phyloP scores from a whole-genome alignment of 768 basidiomycete genomes.

The Clitopilus hobsonii region DNA sequence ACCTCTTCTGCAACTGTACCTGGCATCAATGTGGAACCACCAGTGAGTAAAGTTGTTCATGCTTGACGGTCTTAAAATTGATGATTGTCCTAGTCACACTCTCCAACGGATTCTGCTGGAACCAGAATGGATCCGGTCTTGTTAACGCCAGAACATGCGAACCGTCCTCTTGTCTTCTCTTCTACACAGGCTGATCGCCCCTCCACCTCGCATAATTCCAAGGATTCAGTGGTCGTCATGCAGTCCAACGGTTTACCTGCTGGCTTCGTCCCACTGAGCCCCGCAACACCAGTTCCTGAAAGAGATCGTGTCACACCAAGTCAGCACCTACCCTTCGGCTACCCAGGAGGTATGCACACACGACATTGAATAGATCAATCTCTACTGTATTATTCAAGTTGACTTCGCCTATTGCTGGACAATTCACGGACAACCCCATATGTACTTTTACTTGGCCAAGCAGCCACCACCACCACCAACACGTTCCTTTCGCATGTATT shows the following conservation, averaged over 20 bases:
- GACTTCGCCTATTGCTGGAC: too few relatives aligned
- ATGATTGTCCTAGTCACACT: conserved; percentile 30
- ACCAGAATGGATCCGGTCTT: conserved; percentile 32
- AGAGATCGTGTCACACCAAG: not conserved
- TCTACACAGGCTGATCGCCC: not conserved
- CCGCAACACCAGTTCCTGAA: not conserved
- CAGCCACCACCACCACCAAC: not conserved
- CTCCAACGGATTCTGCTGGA: conserved; percentile 29
- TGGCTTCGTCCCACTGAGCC: not conserved
- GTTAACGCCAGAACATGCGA: conserved; percentile 38
- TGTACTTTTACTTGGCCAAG: not conserved
- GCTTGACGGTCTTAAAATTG: not conserved
- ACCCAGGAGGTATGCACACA: too few relatives aligned
- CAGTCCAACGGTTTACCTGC: not conserved
- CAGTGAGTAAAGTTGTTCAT: conserved; percentile 26
- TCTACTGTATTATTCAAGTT: too few relatives aligned
- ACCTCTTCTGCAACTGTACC: conserved; percentile 31
- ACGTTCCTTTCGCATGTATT: not conserved
- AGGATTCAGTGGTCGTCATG: not conserved
- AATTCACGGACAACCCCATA: not conserved
- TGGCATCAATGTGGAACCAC: conserved; percentile 41
- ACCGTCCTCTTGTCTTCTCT: conserved; percentile 10
- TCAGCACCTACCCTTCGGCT: not conserved
- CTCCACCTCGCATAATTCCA: not conserved
- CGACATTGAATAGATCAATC: not conserved